phyloP scores from a whole-genome alignment of 2,329 filamentous ascomycete species.

The Scytalidium sp. region DNA sequence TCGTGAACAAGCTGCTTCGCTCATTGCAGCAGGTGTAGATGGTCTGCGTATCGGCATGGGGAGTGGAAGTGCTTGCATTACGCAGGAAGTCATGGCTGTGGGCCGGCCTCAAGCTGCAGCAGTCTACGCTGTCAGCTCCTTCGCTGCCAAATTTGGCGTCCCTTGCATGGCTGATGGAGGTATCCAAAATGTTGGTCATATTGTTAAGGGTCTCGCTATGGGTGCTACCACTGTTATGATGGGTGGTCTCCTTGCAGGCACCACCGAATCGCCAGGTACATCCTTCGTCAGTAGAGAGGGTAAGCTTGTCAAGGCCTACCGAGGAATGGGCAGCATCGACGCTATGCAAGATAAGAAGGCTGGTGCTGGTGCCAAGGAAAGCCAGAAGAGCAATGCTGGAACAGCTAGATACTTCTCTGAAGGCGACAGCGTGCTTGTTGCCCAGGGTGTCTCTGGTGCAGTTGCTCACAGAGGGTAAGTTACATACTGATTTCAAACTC shows the following conservation, averaged over 20 bases:
- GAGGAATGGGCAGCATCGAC: constrained; percentile 98
- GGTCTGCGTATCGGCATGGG: constrained; percentile 99
- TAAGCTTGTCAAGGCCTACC: constrained; percentile 98
- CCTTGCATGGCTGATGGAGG: constrained; percentile 98
- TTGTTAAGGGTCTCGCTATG: constrained; percentile 95
- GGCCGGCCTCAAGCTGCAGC: constrained; percentile 93
- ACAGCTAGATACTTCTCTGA: constrained; percentile 98
- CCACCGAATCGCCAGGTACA: constrained; percentile 93
- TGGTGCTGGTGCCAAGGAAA: constrained; percentile 71
- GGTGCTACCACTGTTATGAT: constrained; percentile 98
- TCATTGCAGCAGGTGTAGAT: constrained; percentile 93
- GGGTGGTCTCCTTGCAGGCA: constrained; percentile 95
- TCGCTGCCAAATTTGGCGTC: constrained; percentile 90
- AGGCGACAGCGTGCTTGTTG: constrained; percentile 89
- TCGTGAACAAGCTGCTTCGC: constrained; percentile 85
- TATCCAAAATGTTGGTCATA: constrained; percentile 97
- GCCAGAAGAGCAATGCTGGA: constrained; percentile 83
- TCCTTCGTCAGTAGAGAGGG: constrained; percentile 96
- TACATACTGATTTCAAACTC: neutral
- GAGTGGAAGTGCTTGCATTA: constrained; percentile 96
- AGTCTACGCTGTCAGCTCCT: constrained; percentile 84
- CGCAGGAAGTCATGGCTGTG: constrained; percentile 99
- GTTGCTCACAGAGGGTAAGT: constrained; percentile 69
- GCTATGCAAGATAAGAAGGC: constrained; percentile 99
- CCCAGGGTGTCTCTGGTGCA: constrained; percentile 89